A percentile compares a stretch with the other conserved stretches of the same genome.
These are phyloP conservation scores for Actinidia arguta DNA, from an alignment of 179 eudicot genomes.

Conservation along the genomic window DNA sequence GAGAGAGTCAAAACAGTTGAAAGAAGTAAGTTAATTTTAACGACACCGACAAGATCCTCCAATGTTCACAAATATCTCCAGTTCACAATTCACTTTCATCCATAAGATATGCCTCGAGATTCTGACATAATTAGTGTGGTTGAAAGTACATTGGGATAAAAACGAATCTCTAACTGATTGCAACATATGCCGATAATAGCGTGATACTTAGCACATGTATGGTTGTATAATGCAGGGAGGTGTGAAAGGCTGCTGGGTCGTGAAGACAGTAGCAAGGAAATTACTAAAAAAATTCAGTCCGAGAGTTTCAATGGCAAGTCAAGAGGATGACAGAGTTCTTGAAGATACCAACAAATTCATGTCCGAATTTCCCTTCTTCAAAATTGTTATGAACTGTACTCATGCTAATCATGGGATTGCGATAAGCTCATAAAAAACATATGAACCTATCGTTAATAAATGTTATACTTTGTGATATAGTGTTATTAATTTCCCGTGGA, in stretches of 20 bases:
- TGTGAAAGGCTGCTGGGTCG: not conserved
- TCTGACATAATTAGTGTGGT: not conserved
- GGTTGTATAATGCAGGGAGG: slow-evolving; percentile 10
- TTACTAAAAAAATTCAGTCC: not conserved
- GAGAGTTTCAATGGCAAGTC: not conserved
- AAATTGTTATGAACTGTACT: not conserved
- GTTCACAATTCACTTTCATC: not conserved
- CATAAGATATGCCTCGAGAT: not conserved
- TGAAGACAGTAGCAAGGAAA: not conserved
- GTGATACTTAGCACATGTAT: not conserved
- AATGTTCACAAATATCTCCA: no score
- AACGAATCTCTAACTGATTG: not conserved
- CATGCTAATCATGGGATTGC: not conserved
- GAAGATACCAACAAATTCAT: not conserved
- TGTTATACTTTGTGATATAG: no score
- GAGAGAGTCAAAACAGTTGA: not conserved
- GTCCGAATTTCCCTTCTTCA: slow-evolving; percentile 15
- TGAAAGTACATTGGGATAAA: not conserved
- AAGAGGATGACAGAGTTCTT: not conserved
- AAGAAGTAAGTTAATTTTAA: not conserved
- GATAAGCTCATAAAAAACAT: not conserved
- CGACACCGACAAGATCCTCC: no score
- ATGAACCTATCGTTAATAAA: no score
- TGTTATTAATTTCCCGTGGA: no score
- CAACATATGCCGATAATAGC: not conserved